phyloP scores from a whole-genome alignment of 2,329 filamentous ascomycete species.

The Microthyrium microscopicum region DNA sequence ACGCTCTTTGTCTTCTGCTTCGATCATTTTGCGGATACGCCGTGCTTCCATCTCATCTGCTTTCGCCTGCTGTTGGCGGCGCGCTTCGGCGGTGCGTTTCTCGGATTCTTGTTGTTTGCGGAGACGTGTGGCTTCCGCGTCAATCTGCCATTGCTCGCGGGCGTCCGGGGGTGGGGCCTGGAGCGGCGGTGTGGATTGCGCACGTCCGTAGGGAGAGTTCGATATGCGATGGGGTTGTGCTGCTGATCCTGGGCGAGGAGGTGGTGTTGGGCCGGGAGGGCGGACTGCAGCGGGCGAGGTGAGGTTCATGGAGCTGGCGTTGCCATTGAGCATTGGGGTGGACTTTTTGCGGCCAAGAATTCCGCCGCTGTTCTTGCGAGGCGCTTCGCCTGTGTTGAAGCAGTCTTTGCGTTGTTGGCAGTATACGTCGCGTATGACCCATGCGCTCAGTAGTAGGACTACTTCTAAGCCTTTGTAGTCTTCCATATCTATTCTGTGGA shows the following conservation, averaged over 20 bases:
- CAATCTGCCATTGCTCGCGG: constrained; percentile 34
- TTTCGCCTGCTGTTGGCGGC: constrained; percentile 39
- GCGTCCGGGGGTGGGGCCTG: constrained; percentile 29
- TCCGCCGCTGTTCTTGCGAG: constrained; percentile 21
- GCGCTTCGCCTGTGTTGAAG: constrained; percentile 53
- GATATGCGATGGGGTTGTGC: constrained; percentile 1
- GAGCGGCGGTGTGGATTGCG: constrained; percentile 13
- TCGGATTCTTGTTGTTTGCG: constrained; percentile 27
- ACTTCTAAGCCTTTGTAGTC: constrained; percentile 88
- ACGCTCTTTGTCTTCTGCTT: constrained; percentile 47
- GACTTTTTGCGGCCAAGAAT: constrained; percentile 9
- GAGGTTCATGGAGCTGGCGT: neutral
- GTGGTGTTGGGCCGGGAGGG: neutral
- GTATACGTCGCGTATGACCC: constrained; percentile 45
- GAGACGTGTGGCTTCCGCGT: constrained; percentile 31
- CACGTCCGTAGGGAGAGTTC: constrained; percentile 14
- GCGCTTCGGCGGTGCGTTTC: constrained; percentile 30
- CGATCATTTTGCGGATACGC: constrained; percentile 48
- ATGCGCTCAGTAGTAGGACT: constrained; percentile 46
- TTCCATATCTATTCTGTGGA: constrained; percentile 79
- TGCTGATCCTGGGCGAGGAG: constrained; percentile 1
- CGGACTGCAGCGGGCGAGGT: neutral
- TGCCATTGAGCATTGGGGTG: constrained; percentile 2
- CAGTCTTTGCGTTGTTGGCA: constrained; percentile 50
- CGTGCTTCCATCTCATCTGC: constrained; percentile 41